phyloP scores from a whole-genome alignment of 495 filamentous ascomycete species.

The Chaetomidium leptoderma region DNA sequence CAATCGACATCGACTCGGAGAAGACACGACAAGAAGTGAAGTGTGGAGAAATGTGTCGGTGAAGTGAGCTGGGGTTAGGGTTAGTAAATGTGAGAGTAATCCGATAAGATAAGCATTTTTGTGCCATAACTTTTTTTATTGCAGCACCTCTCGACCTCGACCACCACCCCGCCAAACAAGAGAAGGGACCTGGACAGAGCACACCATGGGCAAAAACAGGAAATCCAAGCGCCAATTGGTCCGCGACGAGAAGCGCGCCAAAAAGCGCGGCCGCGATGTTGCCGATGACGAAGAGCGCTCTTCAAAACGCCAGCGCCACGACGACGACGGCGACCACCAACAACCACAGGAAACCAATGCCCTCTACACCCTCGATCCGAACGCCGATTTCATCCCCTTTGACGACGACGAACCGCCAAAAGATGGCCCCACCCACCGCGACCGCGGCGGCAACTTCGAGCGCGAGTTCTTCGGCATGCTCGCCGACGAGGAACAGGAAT shows the following conservation, averaged over 20 bases:
- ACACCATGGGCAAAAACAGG: conserved; percentile 33
- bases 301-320: conserved; percentile 38
- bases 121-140: conserved; percentile 2
- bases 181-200: background rate
- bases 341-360: background rate
- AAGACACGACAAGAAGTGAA: no score
- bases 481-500: conserved; percentile 84
- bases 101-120: conserved; percentile 22
- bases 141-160: background rate
- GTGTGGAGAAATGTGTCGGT: no score
- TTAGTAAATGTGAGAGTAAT: background rate
- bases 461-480: conserved; percentile 83
- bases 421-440: conserved; percentile 14
- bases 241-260: conserved; percentile 45
- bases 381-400: conserved; percentile 31
- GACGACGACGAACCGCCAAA: conserved; percentile 24
- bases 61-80: background rate
- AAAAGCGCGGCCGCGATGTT: conserved; percentile 33
- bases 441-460: conserved; percentile 32
- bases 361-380: conserved; percentile 11
- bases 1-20: no score
- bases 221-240: conserved; percentile 45
- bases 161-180: background rate
- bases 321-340: conserved; percentile 20
- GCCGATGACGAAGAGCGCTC: conserved; percentile 30